Evolutionary conservation across 345 rosid species (phyloP), one percentile per base, ranked within the genome.

Genomic region (Citrus australasica): DNA sequence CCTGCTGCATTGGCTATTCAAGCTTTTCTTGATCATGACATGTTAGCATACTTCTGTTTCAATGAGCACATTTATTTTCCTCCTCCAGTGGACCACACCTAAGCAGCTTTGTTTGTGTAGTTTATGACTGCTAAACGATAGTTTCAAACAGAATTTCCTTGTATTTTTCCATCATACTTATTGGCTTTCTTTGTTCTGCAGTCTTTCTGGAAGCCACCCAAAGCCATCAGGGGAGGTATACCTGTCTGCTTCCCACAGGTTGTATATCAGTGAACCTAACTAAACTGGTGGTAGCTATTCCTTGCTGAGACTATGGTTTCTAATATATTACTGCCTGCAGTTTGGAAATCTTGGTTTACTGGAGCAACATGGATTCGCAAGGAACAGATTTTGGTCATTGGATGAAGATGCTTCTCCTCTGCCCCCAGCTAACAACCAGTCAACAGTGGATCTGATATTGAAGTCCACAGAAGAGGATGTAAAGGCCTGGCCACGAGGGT

Each of bases 241-340:
- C 88, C 94, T 51, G 82, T 93, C 82, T 93, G 91, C 88, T 93
- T 93, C 86, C 98, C 96, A 75, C 97, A 95, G 99, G 99, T 95
- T 85, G 81, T 74, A 24, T 78, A 67, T 81, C 79, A 72, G 65
- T 42, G 79, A 67, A 74, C 64, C 56, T 40, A 32, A 35, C 61
- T 25, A n/a, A 71, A 78, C 13, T 25, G n/a, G 40, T 33, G 64
- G 58, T 51, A 58, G 33, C 69, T n/a, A 48, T 16, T 53, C 14
- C 63, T 71, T 48, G 25, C 46, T 40, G 35, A 53, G 28, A 22
- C 73, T 77, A 35, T 66, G 69, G 51, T 27, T 80, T 79, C 78
- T 80, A 32, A 74, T 48, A 30, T n/a, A n/a, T 16, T 80, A 9
- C 71, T 77, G 75, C 55, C 58, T 25, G 58, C 88, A 95, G 98